Evolutionary conservation across 2,329 filamentous ascomycete genomes (phyloP).

Genomic region (Exophiala calicioides): DNA sequence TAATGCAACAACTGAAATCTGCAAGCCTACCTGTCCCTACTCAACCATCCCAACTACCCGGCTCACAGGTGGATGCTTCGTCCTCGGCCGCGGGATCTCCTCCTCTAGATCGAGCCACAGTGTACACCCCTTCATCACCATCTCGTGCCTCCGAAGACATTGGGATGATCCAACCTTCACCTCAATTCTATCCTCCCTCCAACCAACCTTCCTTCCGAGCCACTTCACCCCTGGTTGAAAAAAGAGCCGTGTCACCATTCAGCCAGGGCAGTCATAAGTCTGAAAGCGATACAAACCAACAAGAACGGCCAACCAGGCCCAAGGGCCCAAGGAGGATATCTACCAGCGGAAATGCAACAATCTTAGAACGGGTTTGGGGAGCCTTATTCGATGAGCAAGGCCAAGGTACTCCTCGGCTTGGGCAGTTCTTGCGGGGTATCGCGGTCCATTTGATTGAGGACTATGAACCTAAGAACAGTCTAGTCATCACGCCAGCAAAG

Average conservation of each 20-base stretch:
- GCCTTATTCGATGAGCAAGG: constrained; percentile 69
- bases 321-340: constrained; percentile 41
- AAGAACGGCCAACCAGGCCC: constrained; percentile 33
- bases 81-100: constrained; percentile 47
- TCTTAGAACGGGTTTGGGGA: constrained; percentile 74
- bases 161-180: constrained; percentile 15
- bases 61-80: constrained; percentile 25
- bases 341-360: constrained; percentile 54
- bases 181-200: constrained; percentile 22
- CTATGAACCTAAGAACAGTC: constrained; percentile 64
- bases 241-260: constrained; percentile 39
- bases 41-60: constrained; percentile 35
- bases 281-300: constrained; percentile 33
- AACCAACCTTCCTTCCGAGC: constrained; percentile 29
- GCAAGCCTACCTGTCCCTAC: constrained; percentile 40
- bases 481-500: constrained; percentile 76
- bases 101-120: constrained; percentile 41
- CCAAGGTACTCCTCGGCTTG: constrained; percentile 66
- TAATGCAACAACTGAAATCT: constrained; percentile 60
- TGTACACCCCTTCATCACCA: constrained; percentile 60
- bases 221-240: constrained; percentile 29
- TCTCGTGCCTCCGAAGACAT: constrained; percentile 32
- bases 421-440: constrained; percentile 71
- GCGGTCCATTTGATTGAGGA: constrained; percentile 73
- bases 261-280: constrained; percentile 39